Conservation (phyloP, 1,284 basidiomycete species). For the Salmacisia buchloeana region DNA sequence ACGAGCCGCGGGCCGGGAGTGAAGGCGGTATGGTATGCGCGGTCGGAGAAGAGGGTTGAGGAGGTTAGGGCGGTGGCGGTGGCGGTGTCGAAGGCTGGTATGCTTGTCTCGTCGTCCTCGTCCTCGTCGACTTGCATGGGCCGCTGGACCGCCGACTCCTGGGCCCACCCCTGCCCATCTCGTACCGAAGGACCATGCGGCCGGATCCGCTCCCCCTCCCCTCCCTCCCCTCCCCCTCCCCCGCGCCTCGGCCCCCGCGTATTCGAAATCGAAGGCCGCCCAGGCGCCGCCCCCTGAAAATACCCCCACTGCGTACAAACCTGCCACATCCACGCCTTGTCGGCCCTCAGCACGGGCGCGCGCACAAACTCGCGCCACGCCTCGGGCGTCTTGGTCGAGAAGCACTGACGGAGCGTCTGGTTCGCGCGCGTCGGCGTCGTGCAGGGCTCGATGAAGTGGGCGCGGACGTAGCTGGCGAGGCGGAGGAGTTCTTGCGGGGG, state of each 20-base stretch:
- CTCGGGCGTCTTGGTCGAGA: neutral
- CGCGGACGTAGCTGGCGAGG: conserved; percentile 6
- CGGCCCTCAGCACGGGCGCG: conserved; percentile 61
- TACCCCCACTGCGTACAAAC: conserved; percentile 71
- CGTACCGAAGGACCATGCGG: too few species aligned
- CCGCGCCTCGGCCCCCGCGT: neutral
- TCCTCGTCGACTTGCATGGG: neutral
- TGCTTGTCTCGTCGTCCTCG: too few species aligned
- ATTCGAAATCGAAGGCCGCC: neutral
- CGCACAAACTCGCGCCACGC: conserved; percentile 60
- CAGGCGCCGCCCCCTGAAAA: conserved; percentile 54
- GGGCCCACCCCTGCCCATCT: neutral
- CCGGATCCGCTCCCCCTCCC: neutral
- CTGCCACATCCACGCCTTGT: conserved; percentile 87
- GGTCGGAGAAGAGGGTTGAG: conserved; percentile 14
- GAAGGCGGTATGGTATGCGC: conserved; percentile 20
- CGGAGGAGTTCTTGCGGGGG: neutral
- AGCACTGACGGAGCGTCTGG: neutral
- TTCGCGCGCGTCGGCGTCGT: conserved; percentile 10
- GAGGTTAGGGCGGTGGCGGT: conserved; percentile 27
- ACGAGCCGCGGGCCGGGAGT: conserved; percentile 60
- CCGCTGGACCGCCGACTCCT: neutral
- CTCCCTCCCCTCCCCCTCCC: too few species aligned
- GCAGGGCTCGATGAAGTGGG: conserved; percentile 25
- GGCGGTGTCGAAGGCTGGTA: too few species aligned